Evolutionary conservation across 805 yeast species (phyloP), one percentile per base, ranked within the genome.

Genomic region (Komagataella phaffii): DNA sequence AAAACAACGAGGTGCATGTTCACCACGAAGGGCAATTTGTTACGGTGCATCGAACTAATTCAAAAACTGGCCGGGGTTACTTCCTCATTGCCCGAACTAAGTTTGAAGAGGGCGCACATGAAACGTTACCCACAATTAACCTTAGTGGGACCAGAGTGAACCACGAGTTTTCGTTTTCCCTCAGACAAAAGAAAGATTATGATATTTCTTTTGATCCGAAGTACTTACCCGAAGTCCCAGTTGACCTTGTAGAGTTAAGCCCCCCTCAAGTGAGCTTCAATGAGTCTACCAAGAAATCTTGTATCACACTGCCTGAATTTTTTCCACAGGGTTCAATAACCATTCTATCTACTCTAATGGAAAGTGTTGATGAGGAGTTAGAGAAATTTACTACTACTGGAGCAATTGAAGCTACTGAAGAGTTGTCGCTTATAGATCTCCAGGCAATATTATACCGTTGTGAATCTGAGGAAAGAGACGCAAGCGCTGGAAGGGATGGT

Each of bases 241-340:
- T 85, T 1, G 68, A 77, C 55, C 67, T 74, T 23, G 63, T 90
- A 2, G 68, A 72, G 40, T 30, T 30, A 14, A 30, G 40, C 2
- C 66, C 73, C 1, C 81, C 89, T 7, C 55, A 57, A 0, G 66
- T 85, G 43, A 72, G 69, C 3, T 70, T 61, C 50, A 71, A 77
- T 53, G 73, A 69, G 4, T 61, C 55, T 1, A 64, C 67, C 6
- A 62, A 67, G 3, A 74, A 75, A 44, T 70, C 90, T 3, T 69
- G 72, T 3, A 79, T 93, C 51, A 67, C 61, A 0, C 66, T 85
- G 7, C 85, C 88, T 19, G 76, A 70, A 0, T 55, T 71, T 49
- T 90, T 91, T 67, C 89, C 91, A 3, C 91, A 86, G 50, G 99
- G 99, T 3, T 85, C 96, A 1, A 88, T 93, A 58, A 88, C 95